Conservation (phyloP, 805 yeast genomes). For the Nakazawaea ishiwadae region DNA sequence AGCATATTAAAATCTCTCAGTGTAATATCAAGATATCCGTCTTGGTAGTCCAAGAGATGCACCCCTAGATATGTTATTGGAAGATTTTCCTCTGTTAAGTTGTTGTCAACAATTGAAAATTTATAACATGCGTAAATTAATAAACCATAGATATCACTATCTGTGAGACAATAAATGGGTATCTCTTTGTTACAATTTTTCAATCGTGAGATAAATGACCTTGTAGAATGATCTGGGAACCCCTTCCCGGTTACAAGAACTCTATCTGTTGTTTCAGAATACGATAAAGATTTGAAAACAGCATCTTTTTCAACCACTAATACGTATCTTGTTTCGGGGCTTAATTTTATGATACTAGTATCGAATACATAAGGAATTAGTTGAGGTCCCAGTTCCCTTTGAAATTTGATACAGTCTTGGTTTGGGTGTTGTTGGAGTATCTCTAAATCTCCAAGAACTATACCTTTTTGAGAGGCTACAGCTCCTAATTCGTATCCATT, state of each 20-base stretch:
- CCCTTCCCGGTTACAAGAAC: slow-evolving; percentile 61
- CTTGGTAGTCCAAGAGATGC: slow-evolving; percentile 31
- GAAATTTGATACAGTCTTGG: slow-evolving; percentile 13
- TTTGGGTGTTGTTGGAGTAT: slow-evolving; percentile 13
- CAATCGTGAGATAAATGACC: slow-evolving; percentile 31
- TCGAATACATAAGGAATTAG: slow-evolving; percentile 37
- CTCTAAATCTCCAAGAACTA: slow-evolving; percentile 37
- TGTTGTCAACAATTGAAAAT: slow-evolving; percentile 14
- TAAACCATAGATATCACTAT: slow-evolving; percentile 63
- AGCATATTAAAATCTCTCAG: slow-evolving; percentile 27
- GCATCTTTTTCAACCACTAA: slow-evolving; percentile 48
- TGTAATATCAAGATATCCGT: slow-evolving; percentile 25
- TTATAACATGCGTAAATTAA: slow-evolving; percentile 40
- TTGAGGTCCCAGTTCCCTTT: slow-evolving; percentile 17
- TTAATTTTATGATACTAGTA: slow-evolving; percentile 17
- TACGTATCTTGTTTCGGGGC: slow-evolving; percentile 22
- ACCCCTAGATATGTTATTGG: slow-evolving; percentile 34
- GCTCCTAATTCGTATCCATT: slow-evolving; percentile 36
- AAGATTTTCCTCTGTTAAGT: background rate
- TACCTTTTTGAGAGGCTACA: slow-evolving; percentile 53
- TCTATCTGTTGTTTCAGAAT: slow-evolving; percentile 16
- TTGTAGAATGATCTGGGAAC: slow-evolving; percentile 56
- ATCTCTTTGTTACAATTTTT: slow-evolving; percentile 23
- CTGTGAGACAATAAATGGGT: slow-evolving; percentile 47
- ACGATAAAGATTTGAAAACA: slow-evolving; percentile 18